A percentile compares a stretch with the other conserved stretches of the same genome.
These are phyloP conservation scores for Chalciporus sphaerocephalus DNA, from an alignment of 768 basidiomycete species.

Conservation along the genomic window DNA sequence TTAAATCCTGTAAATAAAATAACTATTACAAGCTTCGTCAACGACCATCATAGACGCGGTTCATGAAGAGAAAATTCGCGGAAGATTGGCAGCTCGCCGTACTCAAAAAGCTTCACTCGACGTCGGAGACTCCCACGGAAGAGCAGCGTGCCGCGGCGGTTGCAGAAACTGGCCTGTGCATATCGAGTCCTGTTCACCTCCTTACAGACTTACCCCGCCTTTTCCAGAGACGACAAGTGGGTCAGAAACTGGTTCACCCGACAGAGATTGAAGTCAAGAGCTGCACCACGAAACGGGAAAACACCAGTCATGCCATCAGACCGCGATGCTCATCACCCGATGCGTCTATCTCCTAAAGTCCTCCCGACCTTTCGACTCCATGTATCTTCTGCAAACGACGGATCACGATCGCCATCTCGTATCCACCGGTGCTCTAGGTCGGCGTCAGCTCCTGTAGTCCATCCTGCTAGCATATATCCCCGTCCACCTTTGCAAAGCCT, in stretches of 20 bases:
- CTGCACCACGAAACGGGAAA: slow-evolving; percentile 11
- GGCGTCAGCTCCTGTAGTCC: slow-evolving; percentile 1
- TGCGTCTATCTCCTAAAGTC: background rate
- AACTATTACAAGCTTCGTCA: slow-evolving; percentile 8
- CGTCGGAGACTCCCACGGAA: slow-evolving; percentile 21
- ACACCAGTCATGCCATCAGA: background rate
- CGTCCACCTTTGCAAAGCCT: background rate
- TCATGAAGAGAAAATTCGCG: slow-evolving; percentile 13
- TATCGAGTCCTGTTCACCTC: slow-evolving; percentile 5
- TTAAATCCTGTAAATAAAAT: too few species aligned
- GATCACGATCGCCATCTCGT: background rate
- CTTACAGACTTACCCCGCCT: slow-evolving; percentile 5
- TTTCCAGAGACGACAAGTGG: slow-evolving; percentile 27
- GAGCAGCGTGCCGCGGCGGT: slow-evolving; percentile 19
- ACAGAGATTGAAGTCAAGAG: slow-evolving; percentile 19
- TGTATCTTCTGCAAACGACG: background rate
- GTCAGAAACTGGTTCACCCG: slow-evolving; percentile 30
- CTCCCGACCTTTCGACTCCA: slow-evolving; percentile 16
- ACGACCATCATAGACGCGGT: slow-evolving; percentile 2
- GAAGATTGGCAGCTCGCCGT: slow-evolving; percentile 29
- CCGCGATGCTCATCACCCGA: background rate
- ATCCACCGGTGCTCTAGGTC: background rate
- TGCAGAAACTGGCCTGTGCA: slow-evolving; percentile 31
- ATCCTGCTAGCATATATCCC: background rate
- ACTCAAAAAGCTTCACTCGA: slow-evolving; percentile 23